Evolutionary conservation across 2,329 filamentous ascomycete species (phyloP).

Genomic region (Didymella exigua): DNA sequence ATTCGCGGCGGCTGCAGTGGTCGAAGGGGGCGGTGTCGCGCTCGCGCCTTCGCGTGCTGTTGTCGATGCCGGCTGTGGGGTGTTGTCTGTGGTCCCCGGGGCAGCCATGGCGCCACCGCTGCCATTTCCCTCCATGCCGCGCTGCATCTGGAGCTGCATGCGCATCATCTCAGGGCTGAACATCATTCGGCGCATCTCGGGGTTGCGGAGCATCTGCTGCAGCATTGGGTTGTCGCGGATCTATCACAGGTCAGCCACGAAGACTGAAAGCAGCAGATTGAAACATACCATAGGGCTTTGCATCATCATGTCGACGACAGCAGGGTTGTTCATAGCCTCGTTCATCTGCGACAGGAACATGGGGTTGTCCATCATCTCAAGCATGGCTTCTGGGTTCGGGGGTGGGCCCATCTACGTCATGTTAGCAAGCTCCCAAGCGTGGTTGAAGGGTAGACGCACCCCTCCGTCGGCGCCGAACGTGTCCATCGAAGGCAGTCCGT

Average conservation of each 20-base stretch:
- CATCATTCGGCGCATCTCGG: constrained; percentile 89
- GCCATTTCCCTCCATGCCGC: constrained; percentile 60
- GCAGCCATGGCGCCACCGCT: constrained; percentile 70
- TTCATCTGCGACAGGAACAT: constrained; percentile 87
- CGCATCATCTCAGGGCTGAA: constrained; percentile 86
- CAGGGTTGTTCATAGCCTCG: constrained; percentile 94
- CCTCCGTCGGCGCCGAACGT: constrained; percentile 94
- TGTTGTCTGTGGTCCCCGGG: constrained; percentile 88
- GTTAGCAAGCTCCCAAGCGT: constrained; percentile 24
- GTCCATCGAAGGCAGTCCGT: constrained; percentile 83
- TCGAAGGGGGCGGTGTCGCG: constrained; percentile 37
- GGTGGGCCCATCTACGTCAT: constrained; percentile 83
- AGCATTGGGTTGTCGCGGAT: constrained; percentile 90
- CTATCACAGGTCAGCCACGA: constrained; percentile 27
- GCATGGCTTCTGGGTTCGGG: constrained; percentile 78
- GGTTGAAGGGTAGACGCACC: constrained; percentile 63
- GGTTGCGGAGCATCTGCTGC: constrained; percentile 84
- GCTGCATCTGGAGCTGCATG: constrained; percentile 81
- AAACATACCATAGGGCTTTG: constrained; percentile 59
- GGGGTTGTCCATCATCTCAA: constrained; percentile 86
- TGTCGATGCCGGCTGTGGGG: constrained; percentile 56
- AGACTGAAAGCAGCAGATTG: neutral
- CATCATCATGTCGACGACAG: constrained; percentile 81
- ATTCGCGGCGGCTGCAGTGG: constrained; percentile 47
- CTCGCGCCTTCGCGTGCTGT: constrained; percentile 33